A percentile compares a stretch with the other conserved stretches of the same genome.
These are phyloP conservation scores for Lichtheimia ramosa DNA, from an alignment of 371 early-diverging fungal genomes.

Conservation along the genomic window DNA sequence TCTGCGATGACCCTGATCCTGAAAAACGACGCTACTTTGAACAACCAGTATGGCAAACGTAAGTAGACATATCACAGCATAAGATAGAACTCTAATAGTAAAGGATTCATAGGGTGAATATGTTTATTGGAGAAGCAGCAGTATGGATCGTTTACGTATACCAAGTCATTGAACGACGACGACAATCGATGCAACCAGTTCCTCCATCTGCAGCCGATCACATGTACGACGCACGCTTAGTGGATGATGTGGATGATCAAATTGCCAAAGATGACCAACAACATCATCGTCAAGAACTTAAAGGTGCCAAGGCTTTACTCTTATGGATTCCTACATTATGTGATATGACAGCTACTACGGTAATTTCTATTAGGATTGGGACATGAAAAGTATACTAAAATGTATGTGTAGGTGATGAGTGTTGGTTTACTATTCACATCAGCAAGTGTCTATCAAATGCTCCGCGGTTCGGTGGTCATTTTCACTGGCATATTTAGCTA, in stretches of 20 bases:
- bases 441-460: slow-evolving; percentile 96
- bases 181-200: slow-evolving; percentile 1
- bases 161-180: slow-evolving; percentile 25
- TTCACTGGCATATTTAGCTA: slow-evolving; percentile 89
- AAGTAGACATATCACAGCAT: slow-evolving; percentile 4
- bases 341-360: slow-evolving; percentile 91
- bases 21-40: slow-evolving; percentile 78
- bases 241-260: slow-evolving; percentile 36
- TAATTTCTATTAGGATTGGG: slow-evolving; percentile 39
- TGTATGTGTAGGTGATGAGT: slow-evolving; percentile 70
- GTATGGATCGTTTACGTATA: slow-evolving; percentile 46
- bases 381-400: not conserved
- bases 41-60: slow-evolving; percentile 97
- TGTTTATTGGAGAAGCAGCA: slow-evolving; percentile 91
- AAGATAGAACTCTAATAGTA: too few relatives aligned
- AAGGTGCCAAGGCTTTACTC: slow-evolving; percentile 61
- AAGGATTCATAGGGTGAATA: slow-evolving; percentile 60
- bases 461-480: slow-evolving; percentile 92
- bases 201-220: slow-evolving; percentile 47
- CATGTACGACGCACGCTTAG: slow-evolving; percentile 33
- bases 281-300: slow-evolving; percentile 28
- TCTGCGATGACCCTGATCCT: slow-evolving; percentile 82
- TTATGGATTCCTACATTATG: slow-evolving; percentile 92
- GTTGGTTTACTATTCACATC: slow-evolving; percentile 90
- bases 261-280: slow-evolving; percentile 12